Base-by-base conservation (phyloP, 805 yeast species). In the Candida namnaoensis region DNA sequence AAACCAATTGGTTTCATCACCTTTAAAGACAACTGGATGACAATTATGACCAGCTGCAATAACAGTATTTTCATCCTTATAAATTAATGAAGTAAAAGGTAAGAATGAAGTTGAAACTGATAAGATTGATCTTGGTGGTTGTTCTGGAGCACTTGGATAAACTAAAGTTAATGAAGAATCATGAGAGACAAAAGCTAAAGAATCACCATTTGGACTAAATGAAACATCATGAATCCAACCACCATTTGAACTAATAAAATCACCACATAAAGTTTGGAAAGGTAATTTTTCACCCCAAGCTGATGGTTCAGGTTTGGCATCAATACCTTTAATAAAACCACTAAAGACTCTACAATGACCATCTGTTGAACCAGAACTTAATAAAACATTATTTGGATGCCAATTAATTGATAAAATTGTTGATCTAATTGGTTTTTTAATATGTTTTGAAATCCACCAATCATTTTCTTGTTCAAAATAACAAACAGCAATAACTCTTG, bases 371-470 rank as follows among this genome's bases (percentile, higher is more conserved):
- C 98, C 98, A 38, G 84, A 73, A 3, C 95, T 93, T 47, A 93
- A 69, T 45, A 93, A 69, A 24, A 93, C 95, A 53, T 80, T 82
- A 64, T 93, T 93, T 43, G 88, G 90, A 61, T 93, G 97, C 99
- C 99, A 90, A 48, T 81, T 81, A 42, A 91, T 71, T 37, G 84
- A 71, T 49, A 90, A 72, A 50, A 90, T 74, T 30, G 97, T 88
- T 10, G 96, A 83, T 60, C 82, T 81, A 53, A 93, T 71, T n/a
- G 97, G 96, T 64, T 86, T 88, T 69, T 90, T 90, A 64, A 93
- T 83, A 66, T 91, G 99, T 64, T 91, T 91, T 12, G 98, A 87
- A 40, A 93, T 90, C 99, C 99, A 93, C 99, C 99, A 93, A 61
- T 93, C 96, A 61, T 91, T 93, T 54, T 88, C 96, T 47, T 73